Base-by-base conservation (phyloP, 208 protist species). In the Leishmania lainsoni region DNA sequence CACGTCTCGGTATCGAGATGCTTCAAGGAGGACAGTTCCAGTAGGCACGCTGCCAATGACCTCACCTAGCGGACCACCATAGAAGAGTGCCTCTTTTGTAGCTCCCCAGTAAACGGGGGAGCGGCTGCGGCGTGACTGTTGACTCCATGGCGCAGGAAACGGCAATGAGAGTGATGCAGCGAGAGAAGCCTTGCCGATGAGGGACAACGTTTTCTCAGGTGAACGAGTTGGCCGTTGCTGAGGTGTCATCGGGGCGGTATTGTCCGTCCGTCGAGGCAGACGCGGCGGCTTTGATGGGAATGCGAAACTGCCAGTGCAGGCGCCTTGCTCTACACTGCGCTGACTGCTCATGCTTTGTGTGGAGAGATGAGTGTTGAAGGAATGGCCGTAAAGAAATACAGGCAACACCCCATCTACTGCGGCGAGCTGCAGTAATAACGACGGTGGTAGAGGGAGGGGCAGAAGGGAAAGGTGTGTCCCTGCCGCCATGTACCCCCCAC, bases 1-100 rank as follows among this genome's bases (percentile, higher is more conserved):
- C 0, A 85, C 87, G 73, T 98, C 94, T 4, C 81, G 80, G 71
- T 89, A 91, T 45, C 93, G 91, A 26, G 79, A 80, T 1, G 74
- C 52, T 84, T 98, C 92, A 5, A 87, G 78, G 5, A 98, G 51
- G 26, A 96, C 92, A 9, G 87, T 83, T 0, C 89, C 92, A 0
- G 49, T 80, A 8, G 76, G 75, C 49, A 92, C 90, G 14, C 78
- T 75, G 4, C 93, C 92, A 8, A 94, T 84, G 0, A 79, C 59
- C 45, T 93, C 90, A 0, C 94, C 94, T 6, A 98, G 81, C 1
- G 94, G 94, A 5, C 91, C 93, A 29, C 75, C 71, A 75, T 86
- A 94, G 51, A 98, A 75, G 14, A 79, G 75, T 1, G 88, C 83
- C 42, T 84, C 84, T 16, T 78, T 68, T 14, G 79, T 45, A 42